These are phyloP conservation scores for Tulasnella calospora DNA, from an alignment of 768 basidiomycete genomes.

Conservation along the genomic window DNA sequence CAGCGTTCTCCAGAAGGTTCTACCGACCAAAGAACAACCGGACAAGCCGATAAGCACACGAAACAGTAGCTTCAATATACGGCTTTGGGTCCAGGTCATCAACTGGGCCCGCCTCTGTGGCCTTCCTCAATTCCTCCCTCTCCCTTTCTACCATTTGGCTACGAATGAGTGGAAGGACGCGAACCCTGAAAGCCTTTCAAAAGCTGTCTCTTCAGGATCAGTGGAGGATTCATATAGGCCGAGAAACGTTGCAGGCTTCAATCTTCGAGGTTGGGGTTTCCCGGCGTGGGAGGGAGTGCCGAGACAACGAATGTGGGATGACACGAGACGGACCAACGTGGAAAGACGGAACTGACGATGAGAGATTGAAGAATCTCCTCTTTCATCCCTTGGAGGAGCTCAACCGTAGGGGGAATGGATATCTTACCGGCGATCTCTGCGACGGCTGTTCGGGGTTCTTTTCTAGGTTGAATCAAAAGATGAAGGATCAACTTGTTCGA, in stretches of 20 bases:
- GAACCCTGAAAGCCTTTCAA: background rate
- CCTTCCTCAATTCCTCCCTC: background rate
- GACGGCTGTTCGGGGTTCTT: background rate
- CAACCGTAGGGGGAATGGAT: background rate
- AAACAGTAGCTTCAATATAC: too few species aligned
- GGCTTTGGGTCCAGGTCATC: background rate
- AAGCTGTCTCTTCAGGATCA: background rate
- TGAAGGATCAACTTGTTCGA: background rate
- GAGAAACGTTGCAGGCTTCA: background rate
- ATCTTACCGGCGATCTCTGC: background rate
- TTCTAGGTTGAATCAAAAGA: background rate
- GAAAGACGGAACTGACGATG: background rate
- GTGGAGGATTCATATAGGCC: background rate
- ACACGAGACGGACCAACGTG: background rate
- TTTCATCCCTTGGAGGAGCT: background rate
- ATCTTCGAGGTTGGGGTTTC: background rate
- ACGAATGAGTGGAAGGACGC: background rate
- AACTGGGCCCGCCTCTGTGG: background rate
- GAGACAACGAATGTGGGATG: background rate
- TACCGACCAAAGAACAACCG: background rate
- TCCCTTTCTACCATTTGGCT: background rate
- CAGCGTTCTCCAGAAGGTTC: background rate
- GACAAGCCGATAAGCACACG: background rate
- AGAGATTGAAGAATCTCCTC: background rate
- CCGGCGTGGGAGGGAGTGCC: background rate